Percentiles rank a stretch among this genome's conserved stretches.
phyloP scores from a whole-genome alignment of 352 stramenopile species.

The Phytophthora niederhauseri region DNA sequence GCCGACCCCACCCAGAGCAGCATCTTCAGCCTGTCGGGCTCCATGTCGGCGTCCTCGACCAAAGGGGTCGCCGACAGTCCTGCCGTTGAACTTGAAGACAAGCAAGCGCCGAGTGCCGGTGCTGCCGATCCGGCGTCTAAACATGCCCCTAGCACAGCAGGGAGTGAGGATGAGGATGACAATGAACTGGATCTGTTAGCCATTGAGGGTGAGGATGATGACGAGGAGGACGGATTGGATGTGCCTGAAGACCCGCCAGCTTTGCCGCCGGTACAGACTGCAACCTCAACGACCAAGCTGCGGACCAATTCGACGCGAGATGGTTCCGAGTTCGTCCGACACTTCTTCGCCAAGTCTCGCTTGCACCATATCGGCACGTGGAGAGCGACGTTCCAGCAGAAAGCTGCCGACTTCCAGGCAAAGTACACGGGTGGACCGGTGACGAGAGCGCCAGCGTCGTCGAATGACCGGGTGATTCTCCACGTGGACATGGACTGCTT shows the following conservation, averaged over 20 bases:
- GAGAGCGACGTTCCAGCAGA: constrained; percentile 76
- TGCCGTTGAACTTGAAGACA: constrained; percentile 9
- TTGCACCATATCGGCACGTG: constrained; percentile 88
- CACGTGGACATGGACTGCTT: constrained; percentile 99
- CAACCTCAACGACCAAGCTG: neutral
- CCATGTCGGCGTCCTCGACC: neutral
- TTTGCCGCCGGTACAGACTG: neutral
- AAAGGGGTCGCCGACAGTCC: neutral
- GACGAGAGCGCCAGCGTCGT: constrained; percentile 36
- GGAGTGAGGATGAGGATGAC: neutral
- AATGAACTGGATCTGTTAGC: constrained; percentile 16
- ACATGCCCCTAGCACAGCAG: neutral
- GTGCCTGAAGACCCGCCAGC: constrained; percentile 4
- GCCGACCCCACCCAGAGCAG: constrained; percentile 67
- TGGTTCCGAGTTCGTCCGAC: constrained; percentile 70
- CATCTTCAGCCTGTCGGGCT: constrained; percentile 31
- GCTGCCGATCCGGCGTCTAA: constrained; percentile 19
- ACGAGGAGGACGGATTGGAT: constrained; percentile 11
- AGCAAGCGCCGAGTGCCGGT: neutral
- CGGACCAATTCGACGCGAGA: constrained; percentile 73
- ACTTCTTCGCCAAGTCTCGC: constrained; percentile 88
- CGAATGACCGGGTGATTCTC: constrained; percentile 86
- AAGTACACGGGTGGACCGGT: constrained; percentile 63
- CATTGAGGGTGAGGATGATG: neutral
- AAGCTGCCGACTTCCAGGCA: constrained; percentile 58